Conservation (phyloP, 768 basidiomycete genomes). For the Kwoniella pini region DNA sequence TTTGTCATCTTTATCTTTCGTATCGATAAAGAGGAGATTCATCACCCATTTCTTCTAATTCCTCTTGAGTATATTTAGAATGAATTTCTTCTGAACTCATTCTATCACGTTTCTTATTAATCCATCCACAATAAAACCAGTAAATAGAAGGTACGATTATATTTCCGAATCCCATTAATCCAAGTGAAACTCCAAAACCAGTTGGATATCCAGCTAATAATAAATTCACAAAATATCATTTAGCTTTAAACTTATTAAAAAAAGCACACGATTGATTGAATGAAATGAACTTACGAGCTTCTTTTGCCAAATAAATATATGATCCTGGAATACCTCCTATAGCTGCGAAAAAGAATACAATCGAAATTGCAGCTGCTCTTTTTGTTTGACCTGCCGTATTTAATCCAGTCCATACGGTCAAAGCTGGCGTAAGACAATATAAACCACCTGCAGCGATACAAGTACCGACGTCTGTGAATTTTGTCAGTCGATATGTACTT, state of each 20-base stretch:
- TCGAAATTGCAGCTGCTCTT: slow-evolving; percentile 28
- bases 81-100: slow-evolving; percentile 40
- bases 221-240: too few relatives aligned
- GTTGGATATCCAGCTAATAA: slow-evolving; percentile 34
- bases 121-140: slow-evolving; percentile 25
- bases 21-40: slow-evolving; percentile 43
- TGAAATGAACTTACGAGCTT: slow-evolving; percentile 32
- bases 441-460: slow-evolving; percentile 38
- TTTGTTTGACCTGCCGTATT: slow-evolving; percentile 39
- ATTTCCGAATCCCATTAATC: slow-evolving; percentile 28
- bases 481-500: too few relatives aligned
- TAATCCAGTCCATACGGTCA: slow-evolving; percentile 38
- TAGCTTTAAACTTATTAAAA: not conserved
- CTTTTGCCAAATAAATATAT: slow-evolving; percentile 38
- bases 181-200: slow-evolving; percentile 43
- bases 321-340: slow-evolving; percentile 38
- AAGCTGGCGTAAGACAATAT: slow-evolving; percentile 34
- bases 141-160: slow-evolving; percentile 33
- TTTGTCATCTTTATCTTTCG: slow-evolving; percentile 35
- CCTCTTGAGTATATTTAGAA: slow-evolving; percentile 34
- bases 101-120: slow-evolving; percentile 35
- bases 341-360: slow-evolving; percentile 23
- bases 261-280: not conserved
- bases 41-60: slow-evolving; percentile 42
- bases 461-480: slow-evolving; percentile 38